Evolutionary conservation across 1,284 basidiomycete genomes (phyloP).

Genomic region (Cerioporus squamosus): DNA sequence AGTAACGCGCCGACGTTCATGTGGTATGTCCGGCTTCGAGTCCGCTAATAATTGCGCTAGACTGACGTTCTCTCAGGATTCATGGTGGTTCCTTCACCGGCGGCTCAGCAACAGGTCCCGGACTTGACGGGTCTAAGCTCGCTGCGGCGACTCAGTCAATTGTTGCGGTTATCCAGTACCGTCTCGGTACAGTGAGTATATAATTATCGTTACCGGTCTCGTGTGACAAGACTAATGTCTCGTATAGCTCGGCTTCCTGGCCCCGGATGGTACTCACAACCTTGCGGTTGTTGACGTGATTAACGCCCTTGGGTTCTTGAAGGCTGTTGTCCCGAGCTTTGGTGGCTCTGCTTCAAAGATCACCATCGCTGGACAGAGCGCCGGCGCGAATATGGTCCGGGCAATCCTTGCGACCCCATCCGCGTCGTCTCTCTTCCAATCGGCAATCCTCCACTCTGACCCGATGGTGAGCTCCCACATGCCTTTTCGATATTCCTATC

Average conservation of each 20-base stretch:
- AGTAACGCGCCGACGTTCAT: constrained; percentile 60
- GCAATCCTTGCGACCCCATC: constrained; percentile 71
- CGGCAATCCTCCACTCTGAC: constrained; percentile 83
- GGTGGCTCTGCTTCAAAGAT: constrained; percentile 70
- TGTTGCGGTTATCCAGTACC: constrained; percentile 86
- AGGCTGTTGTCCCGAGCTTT: constrained; percentile 64
- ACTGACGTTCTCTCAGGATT: constrained; percentile 53
- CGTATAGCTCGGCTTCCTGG: constrained; percentile 73
- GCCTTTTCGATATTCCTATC: neutral
- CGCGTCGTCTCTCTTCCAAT: constrained; percentile 68
- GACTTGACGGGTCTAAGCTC: constrained; percentile 79
- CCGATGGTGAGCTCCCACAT: constrained; percentile 64
- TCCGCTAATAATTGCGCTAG: neutral
- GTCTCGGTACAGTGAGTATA: constrained; percentile 74
- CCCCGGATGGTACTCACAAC: constrained; percentile 71
- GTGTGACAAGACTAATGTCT: neutral
- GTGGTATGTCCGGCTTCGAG: constrained; percentile 50
- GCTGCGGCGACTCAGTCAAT: constrained; percentile 77
- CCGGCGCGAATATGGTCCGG: constrained; percentile 82
- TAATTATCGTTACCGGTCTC: neutral
- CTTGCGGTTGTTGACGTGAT: constrained; percentile 75
- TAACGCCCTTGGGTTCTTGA: constrained; percentile 69
- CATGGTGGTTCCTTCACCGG: constrained; percentile 85
- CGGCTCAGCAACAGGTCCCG: constrained; percentile 75
- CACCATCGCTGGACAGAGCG: constrained; percentile 88